phyloP scores from a whole-genome alignment of 805 yeast species.

The Metschnikowia lachancei region DNA sequence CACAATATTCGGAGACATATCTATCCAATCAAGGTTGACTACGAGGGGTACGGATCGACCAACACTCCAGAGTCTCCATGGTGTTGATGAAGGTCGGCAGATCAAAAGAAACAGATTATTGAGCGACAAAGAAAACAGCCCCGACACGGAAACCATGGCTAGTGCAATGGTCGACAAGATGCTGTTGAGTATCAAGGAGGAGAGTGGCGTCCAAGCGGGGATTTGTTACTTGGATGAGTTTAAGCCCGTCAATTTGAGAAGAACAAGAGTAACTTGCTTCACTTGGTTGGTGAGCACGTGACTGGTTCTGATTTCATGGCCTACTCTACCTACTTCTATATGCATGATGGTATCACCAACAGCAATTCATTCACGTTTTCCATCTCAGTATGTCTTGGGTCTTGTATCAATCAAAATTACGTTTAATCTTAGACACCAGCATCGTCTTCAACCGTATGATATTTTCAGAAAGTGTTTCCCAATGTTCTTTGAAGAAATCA shows the following conservation, averaged over 20 bases:
- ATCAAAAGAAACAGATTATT: constrained; percentile 32
- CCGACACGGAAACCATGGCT: constrained; percentile 33
- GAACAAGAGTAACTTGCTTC: constrained; percentile 49
- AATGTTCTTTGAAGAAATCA: no score
- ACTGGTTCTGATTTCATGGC: constrained; percentile 49
- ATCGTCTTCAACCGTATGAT: no score
- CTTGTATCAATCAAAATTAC: no score
- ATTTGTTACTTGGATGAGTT: constrained; percentile 44
- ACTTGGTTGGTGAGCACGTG: constrained; percentile 44
- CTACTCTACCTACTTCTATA: constrained; percentile 50
- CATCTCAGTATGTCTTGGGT: constrained; percentile 45
- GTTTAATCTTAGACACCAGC: no score
- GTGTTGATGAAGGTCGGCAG: constrained; percentile 40
- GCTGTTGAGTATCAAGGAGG: constrained; percentile 44
- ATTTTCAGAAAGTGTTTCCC: no score
- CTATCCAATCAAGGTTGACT: no score
- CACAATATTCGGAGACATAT: no score
- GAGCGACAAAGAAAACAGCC: constrained; percentile 28
- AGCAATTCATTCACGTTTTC: constrained; percentile 46
- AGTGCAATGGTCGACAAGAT: constrained; percentile 45
- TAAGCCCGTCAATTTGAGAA: constrained; percentile 44
- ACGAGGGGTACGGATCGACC: no score
- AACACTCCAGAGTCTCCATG: constrained; percentile 51
- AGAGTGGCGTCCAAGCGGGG: constrained; percentile 23
- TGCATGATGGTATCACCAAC: constrained; percentile 47